Evolutionary conservation across 2,329 filamentous ascomycete species (phyloP).

Genomic region (Aspergillus tanneri): DNA sequence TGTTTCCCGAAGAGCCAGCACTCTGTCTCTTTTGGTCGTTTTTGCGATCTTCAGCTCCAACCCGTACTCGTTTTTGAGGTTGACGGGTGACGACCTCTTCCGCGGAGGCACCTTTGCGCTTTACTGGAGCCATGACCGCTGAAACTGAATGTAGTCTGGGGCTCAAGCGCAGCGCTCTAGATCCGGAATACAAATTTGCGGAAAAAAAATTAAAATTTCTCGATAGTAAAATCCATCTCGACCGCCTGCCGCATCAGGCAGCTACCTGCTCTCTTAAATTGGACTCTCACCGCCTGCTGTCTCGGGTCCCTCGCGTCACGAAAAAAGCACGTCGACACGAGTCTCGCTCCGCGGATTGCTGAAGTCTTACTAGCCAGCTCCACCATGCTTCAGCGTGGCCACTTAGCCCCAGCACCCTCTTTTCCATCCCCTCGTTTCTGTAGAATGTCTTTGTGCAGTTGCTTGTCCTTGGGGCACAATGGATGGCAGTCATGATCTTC

Average conservation of each 20-base stretch:
- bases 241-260: slow-evolving; percentile 20
- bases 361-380: slow-evolving; percentile 13
- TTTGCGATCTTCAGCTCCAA: slow-evolving; percentile 36
- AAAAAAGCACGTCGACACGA: slow-evolving; percentile 28
- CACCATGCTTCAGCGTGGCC: slow-evolving; percentile 21
- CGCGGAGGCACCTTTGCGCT: slow-evolving; percentile 45
- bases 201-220: slow-evolving; percentile 26
- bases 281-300: slow-evolving; percentile 21
- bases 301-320: slow-evolving; percentile 23
- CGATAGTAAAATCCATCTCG: slow-evolving; percentile 14
- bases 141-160: slow-evolving; percentile 24
- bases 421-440: slow-evolving; percentile 5
- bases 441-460: slow-evolving; percentile 25
- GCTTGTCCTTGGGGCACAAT: slow-evolving; percentile 29
- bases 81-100: slow-evolving; percentile 38
- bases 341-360: slow-evolving; percentile 12
- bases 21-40: slow-evolving; percentile 37
- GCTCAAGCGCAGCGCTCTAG: slow-evolving; percentile 25
- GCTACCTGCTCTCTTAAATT: slow-evolving; percentile 6
- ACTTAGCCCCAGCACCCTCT: slow-evolving; percentile 9
- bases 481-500: slow-evolving; percentile 32
- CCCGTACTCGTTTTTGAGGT: slow-evolving; percentile 43
- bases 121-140: slow-evolving; percentile 45
- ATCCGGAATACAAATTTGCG: slow-evolving; percentile 13
- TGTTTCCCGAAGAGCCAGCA: slow-evolving; percentile 19